Evolutionary conservation across 768 basidiomycete genomes (phyloP), one percentile per base, ranked within the genome.

Genomic region (Panus rudis): DNA sequence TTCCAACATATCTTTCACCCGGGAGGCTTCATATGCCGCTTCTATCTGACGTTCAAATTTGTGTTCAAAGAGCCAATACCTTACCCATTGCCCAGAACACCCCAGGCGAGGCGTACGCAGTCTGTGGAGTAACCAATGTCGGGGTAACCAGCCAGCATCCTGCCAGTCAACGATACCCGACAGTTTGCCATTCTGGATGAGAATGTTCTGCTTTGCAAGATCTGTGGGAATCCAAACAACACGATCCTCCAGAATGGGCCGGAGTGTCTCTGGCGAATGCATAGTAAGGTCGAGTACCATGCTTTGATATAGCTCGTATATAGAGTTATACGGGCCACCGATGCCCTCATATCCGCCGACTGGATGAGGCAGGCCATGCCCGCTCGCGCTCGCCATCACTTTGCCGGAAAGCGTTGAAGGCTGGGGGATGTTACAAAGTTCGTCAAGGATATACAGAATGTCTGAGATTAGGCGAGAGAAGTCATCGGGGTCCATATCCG

Each of bases 331-430:
- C 12, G 56, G 56, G 8, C 52, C 56, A 11, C 32, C 49, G 20
- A 49, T 38, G 16, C 14, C n/a, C 25, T 51, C 52, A 32, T 32
- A 44, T 8, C 50, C 37, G 6, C 38, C 20, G 14, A 31, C 32
- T 24, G 56, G 56, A 28, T 56, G 34, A 13, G 49, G 53, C 19
- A 58, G 45, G 34, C 56, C 53, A 32, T 58, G 53, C 3, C 53
- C 53, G 31, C 51, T 54, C 17, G 56, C 57, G 41, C 55, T 57
- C 30, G 46, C 32, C 55, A 58, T 57, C 13, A 57, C 53, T 33
- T 46, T 41, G 10, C 51, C 51, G 16, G 34, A 31, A 21, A 52
- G 25, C 2, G 22, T 35, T 4, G 42, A 13, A 12, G 56, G 53
- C 33, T 57, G 57, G 11, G 28, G 44, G 20, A 58, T 34, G 4